Conservation (phyloP, 371 early-diverging fungal species). For the Dichotomocladium elegans region DNA sequence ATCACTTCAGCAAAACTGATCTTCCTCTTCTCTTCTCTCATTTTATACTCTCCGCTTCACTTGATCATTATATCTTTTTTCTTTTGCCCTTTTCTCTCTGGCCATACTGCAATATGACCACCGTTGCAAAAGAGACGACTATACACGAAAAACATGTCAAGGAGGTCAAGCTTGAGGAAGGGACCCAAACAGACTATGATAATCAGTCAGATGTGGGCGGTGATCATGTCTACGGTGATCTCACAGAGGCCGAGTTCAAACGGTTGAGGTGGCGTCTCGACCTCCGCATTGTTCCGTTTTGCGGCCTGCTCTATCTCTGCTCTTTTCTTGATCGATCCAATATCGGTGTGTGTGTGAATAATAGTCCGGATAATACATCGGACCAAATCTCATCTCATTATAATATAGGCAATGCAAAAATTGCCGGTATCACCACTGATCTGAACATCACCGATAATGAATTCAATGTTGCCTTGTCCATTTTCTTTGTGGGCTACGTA, state of each 20-base stretch:
- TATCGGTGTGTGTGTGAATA: constrained; percentile 24
- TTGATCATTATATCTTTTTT: background rate
- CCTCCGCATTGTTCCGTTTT: constrained; percentile 24
- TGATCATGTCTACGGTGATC: background rate
- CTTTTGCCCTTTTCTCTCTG: background rate
- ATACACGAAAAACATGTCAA: background rate
- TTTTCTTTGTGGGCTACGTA: constrained; percentile 65
- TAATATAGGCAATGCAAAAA: constrained; percentile 49
- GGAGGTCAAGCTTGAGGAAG: background rate
- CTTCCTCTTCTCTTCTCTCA: no score
- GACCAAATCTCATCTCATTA: background rate
- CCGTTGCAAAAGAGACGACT: background rate
- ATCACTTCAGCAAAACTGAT: background rate
- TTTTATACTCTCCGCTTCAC: background rate
- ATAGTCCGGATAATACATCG: background rate
- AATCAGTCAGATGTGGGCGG: background rate
- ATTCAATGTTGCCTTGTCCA: constrained; percentile 57
- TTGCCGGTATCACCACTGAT: constrained; percentile 45
- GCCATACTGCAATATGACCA: background rate
- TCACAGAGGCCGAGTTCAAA: constrained; percentile 3
- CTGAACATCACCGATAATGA: constrained; percentile 39
- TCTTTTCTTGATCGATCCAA: constrained; percentile 55
- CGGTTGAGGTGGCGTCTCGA: constrained; percentile 17
- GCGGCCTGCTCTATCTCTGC: constrained; percentile 48
- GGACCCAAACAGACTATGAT: background rate